Evolutionary conservation across 2,329 filamentous ascomycete species (phyloP), one percentile per base, ranked within the genome.

Genomic region (Aureobasidium sp.): DNA sequence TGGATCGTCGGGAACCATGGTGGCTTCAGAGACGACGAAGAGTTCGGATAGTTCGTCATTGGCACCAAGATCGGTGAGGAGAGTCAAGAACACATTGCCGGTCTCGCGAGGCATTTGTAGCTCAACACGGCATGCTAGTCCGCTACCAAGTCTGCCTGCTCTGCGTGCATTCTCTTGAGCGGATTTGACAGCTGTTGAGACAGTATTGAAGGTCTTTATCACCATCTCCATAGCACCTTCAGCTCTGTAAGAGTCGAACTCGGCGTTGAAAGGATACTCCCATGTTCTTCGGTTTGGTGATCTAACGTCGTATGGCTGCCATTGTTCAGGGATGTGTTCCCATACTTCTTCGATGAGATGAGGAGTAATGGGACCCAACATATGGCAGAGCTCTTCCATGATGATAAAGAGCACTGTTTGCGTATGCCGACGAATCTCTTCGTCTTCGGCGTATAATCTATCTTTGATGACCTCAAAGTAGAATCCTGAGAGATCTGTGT

Each of bases 381-480:
- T 90, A 60, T 86, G 82, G 64, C 92, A 77, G 19, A 97, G 78
- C 39, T 90, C 85, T 6, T 84, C 76, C 64, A 93, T 85, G 60
- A 97, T 83, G 31, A 81, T 72, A 50, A 78, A 79, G 8, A 87
- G 73, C 1, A 83, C 80, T 5, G 76, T 79, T 67, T 87, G 85
- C 1, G 82, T 81, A 24, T 78, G 77, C 29, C 77, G 70, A 58
- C 85, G 78, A 50, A 88, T 87, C 15, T 82, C 80, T 15, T 83
- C 83, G 64, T 86, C 83, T 33, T 89, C 90, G 49, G 92, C 94
- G 77, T 99, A 99, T 1, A 97, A 79, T 3, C 90, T 82, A 70
- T 99, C 94, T 74, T 99, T 99, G 68, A 92, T 81, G 0, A 89
- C 86, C 74, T 99, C 94, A 62, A 99, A 85, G 73, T 97, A 99